Base-by-base conservation (phyloP, 2,329 filamentous ascomycete genomes). In the Colletotrichum musicola region DNA sequence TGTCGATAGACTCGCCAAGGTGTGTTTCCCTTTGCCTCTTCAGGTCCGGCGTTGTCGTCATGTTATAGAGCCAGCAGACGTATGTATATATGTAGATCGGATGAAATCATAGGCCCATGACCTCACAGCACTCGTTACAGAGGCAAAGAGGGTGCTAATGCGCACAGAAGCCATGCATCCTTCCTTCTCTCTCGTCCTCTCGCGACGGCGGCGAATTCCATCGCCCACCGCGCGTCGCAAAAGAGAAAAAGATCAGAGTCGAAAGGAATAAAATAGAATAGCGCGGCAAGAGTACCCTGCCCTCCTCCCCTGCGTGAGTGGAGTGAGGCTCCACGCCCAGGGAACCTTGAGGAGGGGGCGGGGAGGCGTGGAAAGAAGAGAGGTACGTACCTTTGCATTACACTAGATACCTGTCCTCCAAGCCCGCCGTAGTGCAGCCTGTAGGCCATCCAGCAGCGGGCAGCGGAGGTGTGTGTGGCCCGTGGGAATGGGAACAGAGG, bases 241-340 rank as follows among this genome's bases (percentile, higher is more conserved):
- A 14, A 42, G 16, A 14, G 13, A 42, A 42, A 50, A 61, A 51
- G 35, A 61, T 35, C 30, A 35, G 30, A 35, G 30, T 35, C 30
- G 7, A 10, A 35, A 35, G 30, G 18, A 49, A 22, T 22, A 49
- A n/a, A 20, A 18, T 18, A 18, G 18, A 49, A 22, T 1, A 20
- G 46, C 46, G 46, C 46, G n/a, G 46, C 18, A 13, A 20, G 30
- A 35, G 30, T 35, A 35, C 30, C 30, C 30, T 35, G 10, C 30
- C 30, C 30, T 35, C 16, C 18, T 49, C 10, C 16, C n/a, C 12
- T 49, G 46, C 46, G 20, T 18, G 30, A 27, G 56, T 59, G 56
- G 27, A 38, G 44, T 59, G 56, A 59, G 49, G 49, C 42, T 62
- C 59, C 59, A 47, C 59, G 59, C 16, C 59, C 59, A 62, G 22